Conservation (phyloP, 2,329 filamentous ascomycete genomes). For the Dichotomopilus funicola region DNA sequence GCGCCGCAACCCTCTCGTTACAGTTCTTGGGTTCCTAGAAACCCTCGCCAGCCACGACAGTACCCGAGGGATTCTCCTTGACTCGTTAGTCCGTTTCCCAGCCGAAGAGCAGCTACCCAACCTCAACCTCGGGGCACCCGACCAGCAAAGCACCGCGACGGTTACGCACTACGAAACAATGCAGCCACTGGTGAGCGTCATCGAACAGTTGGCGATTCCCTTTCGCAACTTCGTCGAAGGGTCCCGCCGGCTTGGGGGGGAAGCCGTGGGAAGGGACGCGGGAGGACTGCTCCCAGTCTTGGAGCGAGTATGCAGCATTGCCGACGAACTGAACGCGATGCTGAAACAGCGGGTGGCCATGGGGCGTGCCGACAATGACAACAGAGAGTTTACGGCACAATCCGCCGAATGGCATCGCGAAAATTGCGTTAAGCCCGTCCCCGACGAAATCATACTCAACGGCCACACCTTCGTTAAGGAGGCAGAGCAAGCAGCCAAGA, state of each 20-base stretch:
- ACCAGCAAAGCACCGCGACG: neutral
- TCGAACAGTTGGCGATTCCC: slow-evolving; percentile 27
- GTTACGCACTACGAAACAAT: slow-evolving; percentile 20
- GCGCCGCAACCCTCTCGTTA: slow-evolving; percentile 29
- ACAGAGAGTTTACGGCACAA: slow-evolving; percentile 22
- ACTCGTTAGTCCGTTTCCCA: slow-evolving; percentile 29
- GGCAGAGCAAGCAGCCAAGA: slow-evolving; percentile 11
- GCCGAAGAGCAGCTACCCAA: slow-evolving; percentile 31
- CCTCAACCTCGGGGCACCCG: slow-evolving; percentile 23
- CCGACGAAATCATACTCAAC: slow-evolving; percentile 33
- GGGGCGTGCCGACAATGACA: neutral
- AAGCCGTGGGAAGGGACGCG: slow-evolving; percentile 22
- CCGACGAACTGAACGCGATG: slow-evolving; percentile 6
- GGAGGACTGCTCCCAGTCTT: slow-evolving; percentile 30
- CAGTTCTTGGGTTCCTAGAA: slow-evolving; percentile 35
- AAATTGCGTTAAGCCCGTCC: slow-evolving; percentile 28
- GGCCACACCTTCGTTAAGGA: slow-evolving; percentile 22
- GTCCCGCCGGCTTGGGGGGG: slow-evolving; percentile 19
- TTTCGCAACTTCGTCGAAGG: slow-evolving; percentile 29
- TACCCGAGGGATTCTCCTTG: slow-evolving; percentile 29
- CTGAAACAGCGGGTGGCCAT: neutral
- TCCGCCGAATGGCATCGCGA: slow-evolving; percentile 9
- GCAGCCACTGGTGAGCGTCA: slow-evolving; percentile 23
- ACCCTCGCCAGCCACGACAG: slow-evolving; percentile 29
- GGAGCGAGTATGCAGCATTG: slow-evolving; percentile 27